phyloP scores from a whole-genome alignment of 148 eudicot genomes.

The Camellia sinensis region DNA sequence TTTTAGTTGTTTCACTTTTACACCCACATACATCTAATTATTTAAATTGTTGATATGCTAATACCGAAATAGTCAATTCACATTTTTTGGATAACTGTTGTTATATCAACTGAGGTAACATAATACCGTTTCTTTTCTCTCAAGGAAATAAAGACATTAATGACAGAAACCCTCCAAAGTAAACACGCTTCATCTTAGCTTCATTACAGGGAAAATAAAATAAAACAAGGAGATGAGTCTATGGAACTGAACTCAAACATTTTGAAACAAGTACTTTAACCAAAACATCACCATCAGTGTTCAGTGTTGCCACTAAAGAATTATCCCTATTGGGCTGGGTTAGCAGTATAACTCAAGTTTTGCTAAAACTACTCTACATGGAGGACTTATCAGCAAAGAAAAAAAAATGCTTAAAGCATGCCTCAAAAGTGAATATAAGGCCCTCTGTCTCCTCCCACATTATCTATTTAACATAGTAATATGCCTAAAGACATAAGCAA shows the following conservation, averaged over 20 bases:
- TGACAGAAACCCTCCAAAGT: background rate
- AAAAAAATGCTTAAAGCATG: constrained; percentile 1
- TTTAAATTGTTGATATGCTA: background rate
- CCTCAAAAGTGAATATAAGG: background rate
- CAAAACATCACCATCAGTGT: background rate
- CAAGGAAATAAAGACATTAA: background rate
- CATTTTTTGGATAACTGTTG: too few species aligned
- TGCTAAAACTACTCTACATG: background rate
- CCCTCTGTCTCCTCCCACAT: background rate
- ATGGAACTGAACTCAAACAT: background rate
- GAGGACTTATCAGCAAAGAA: background rate
- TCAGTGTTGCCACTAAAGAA: background rate
- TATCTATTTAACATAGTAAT: background rate
- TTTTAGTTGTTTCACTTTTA: too few species aligned
- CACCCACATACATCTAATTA: background rate
- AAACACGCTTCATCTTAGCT: background rate
- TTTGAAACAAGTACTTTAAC: background rate
- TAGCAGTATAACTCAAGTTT: background rate
- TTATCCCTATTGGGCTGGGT: background rate
- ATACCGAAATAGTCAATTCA: background rate
- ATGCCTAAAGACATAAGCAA: background rate
- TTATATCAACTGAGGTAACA: background rate
- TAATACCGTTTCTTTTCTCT: background rate
- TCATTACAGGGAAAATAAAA: background rate
- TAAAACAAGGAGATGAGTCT: background rate